Conservation (phyloP, 768 basidiomycete genomes). For the Fomitopsis pulvina region DNA sequence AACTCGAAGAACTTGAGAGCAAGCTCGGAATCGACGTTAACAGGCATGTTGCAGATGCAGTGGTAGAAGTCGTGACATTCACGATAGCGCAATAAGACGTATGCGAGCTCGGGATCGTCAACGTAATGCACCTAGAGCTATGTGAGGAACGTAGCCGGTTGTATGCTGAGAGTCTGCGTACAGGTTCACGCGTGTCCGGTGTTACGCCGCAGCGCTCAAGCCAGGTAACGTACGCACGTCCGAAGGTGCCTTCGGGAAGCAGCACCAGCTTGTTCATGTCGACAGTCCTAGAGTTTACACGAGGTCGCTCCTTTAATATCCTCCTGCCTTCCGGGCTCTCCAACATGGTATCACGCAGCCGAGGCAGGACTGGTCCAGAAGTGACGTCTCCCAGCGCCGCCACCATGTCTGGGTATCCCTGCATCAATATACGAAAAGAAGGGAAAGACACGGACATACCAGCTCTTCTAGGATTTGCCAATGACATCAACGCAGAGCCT, state of each 20-base stretch:
- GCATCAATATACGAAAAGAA: not conserved
- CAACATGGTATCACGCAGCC: conserved; percentile 72
- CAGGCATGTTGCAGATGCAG: conserved; percentile 81
- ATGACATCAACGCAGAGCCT: conserved; percentile 79
- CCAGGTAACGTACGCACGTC: conserved; percentile 85
- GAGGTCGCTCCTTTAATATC: conserved; percentile 79
- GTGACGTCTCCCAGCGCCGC: conserved; percentile 93
- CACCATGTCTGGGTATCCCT: conserved; percentile 74
- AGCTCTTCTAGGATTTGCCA: conserved; percentile 75
- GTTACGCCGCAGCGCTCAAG: conserved; percentile 81
- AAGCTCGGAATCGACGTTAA: conserved; percentile 86
- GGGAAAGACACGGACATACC: conserved; percentile 43
- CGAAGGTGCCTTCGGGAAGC: conserved; percentile 78
- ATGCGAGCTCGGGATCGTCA: conserved; percentile 91
- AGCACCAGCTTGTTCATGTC: conserved; percentile 60
- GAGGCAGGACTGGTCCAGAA: conserved; percentile 69
- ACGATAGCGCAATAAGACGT: conserved; percentile 96
- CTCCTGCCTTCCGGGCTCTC: conserved; percentile 74
- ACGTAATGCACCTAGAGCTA: conserved; percentile 80
- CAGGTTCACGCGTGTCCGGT: conserved; percentile 90
- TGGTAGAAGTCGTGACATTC: conserved; percentile 99
- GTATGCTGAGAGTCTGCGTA: conserved; percentile 28
- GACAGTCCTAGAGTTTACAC: conserved; percentile 70
- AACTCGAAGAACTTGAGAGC: conserved; percentile 95
- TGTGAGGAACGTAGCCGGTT: not conserved